Evolutionary conservation across 192 early-diverging fungal species (phyloP).

Genomic region (Coemansia asiatica): DNA sequence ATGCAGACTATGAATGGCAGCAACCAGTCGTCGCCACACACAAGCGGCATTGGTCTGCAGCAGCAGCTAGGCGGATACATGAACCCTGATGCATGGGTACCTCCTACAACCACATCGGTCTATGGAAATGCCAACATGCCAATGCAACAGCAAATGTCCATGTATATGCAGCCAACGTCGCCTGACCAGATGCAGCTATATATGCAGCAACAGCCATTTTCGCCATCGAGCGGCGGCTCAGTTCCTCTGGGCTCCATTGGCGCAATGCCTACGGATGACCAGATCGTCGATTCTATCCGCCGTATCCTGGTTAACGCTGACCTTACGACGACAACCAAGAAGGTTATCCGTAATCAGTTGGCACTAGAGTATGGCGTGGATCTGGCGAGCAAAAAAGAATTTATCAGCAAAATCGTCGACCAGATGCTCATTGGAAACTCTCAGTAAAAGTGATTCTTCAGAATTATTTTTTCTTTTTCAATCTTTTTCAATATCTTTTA

Average conservation of each 20-base stretch:
- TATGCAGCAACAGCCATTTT: conserved; percentile 11
- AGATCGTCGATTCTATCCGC: conserved; percentile 67
- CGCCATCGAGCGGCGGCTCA: conserved; percentile 8
- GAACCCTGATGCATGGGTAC: conserved; percentile 27
- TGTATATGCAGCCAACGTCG: conserved; percentile 6
- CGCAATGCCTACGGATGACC: conserved; percentile 64
- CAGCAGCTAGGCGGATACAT: conserved; percentile 24
- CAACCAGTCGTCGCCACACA: conserved; percentile 17
- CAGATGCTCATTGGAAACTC: conserved; percentile 30
- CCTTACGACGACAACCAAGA: conserved; percentile 75
- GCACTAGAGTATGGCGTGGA: conserved; percentile 67
- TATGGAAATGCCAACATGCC: conserved; percentile 19
- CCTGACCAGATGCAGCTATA: conserved; percentile 11
- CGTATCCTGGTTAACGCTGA: conserved; percentile 71
- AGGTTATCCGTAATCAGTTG: conserved; percentile 76
- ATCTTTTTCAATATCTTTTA: background rate
- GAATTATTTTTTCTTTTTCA: background rate
- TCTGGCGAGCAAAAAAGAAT: conserved; percentile 64
- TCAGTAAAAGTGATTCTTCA: background rate
- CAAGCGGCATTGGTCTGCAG: conserved; percentile 15
- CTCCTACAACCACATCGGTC: conserved; percentile 25
- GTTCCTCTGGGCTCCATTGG: conserved; percentile 1
- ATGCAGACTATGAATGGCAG: conserved; percentile 17
- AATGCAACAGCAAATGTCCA: conserved; percentile 8
- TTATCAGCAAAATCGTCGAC: conserved; percentile 71